phyloP scores from a whole-genome alignment of 2,329 filamentous ascomycete species.

The Apiospora saccharicola region DNA sequence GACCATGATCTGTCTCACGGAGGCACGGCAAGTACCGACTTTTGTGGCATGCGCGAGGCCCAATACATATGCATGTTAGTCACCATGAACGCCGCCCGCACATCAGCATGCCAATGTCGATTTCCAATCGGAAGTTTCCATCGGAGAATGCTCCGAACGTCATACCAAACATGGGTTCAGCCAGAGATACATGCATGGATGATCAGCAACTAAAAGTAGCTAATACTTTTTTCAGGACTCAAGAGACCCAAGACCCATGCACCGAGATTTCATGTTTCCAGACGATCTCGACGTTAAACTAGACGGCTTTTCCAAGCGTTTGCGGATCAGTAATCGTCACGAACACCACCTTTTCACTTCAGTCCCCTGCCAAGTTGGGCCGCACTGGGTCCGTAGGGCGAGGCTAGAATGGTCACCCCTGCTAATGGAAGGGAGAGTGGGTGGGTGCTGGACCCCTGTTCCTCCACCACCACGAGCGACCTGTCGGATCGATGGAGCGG shows the following conservation, averaged over 20 bases:
- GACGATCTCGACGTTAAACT: neutral
- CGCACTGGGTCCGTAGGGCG: neutral
- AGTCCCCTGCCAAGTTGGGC: neutral
- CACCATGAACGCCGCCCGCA: neutral
- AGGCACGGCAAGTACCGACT: neutral
- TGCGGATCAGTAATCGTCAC: constrained; percentile 8
- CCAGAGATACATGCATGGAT: neutral
- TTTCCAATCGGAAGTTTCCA: constrained; percentile 5
- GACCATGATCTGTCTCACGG: neutral
- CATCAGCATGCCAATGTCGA: neutral
- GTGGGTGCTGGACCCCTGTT: neutral
- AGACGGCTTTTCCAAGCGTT: neutral
- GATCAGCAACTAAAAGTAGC: neutral
- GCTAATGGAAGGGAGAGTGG: neutral
- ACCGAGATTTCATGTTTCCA: neutral
- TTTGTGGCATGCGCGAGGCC: neutral
- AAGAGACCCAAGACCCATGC: neutral
- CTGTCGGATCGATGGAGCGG: neutral
- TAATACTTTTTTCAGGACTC: neutral
- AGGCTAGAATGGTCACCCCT: neutral
- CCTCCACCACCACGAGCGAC: neutral
- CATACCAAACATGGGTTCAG: neutral
- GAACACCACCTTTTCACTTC: neutral
- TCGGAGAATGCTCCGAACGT: neutral
- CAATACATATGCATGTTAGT: neutral